Evolutionary conservation across 768 basidiomycete genomes (phyloP).

Genomic region (Mycena belliarum): DNA sequence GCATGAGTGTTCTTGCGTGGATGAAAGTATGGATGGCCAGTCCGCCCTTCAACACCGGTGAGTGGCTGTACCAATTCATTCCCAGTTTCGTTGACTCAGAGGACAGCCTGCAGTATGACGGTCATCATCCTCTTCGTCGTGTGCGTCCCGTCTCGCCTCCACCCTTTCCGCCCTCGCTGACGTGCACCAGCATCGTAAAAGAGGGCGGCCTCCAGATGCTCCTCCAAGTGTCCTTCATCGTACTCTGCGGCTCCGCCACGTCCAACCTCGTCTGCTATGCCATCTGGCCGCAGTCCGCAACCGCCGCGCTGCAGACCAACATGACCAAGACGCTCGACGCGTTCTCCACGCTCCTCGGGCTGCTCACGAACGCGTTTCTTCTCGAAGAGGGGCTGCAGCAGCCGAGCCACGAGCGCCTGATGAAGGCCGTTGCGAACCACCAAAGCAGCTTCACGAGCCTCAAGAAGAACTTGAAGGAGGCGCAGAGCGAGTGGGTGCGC

Average conservation of each 20-base stretch:
- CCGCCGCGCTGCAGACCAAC: slow-evolving; percentile 75
- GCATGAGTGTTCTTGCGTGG: slow-evolving; percentile 84
- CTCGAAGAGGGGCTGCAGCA: slow-evolving; percentile 67
- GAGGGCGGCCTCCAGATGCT: slow-evolving; percentile 84
- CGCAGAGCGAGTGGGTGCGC: slow-evolving; percentile 78
- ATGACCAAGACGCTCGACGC: slow-evolving; percentile 87
- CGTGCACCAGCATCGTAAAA: slow-evolving; percentile 65
- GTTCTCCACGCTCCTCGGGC: slow-evolving; percentile 81
- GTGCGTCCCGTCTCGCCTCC: slow-evolving; percentile 39
- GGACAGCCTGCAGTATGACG: slow-evolving; percentile 79
- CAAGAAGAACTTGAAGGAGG: slow-evolving; percentile 84
- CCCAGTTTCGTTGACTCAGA: neutral
- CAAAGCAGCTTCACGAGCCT: slow-evolving; percentile 88
- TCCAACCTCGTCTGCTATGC: slow-evolving; percentile 84
- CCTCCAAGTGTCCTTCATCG: slow-evolving; percentile 73
- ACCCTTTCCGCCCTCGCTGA: slow-evolving; percentile 2
- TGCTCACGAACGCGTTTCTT: slow-evolving; percentile 84
- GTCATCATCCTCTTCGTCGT: slow-evolving; percentile 84
- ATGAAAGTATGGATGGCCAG: slow-evolving; percentile 85
- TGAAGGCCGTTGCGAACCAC: slow-evolving; percentile 81
- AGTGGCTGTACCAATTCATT: slow-evolving; percentile 3
- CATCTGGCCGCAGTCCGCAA: slow-evolving; percentile 87
- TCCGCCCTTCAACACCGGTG: slow-evolving; percentile 87
- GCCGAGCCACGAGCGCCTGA: slow-evolving; percentile 62
- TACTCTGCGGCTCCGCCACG: slow-evolving; percentile 71